Percentiles rank a stretch among this genome's conserved stretches.
These are phyloP conservation scores for Coemansia sp. DNA, from an alignment of 371 early-diverging fungal genomes.

Conservation along the genomic window DNA sequence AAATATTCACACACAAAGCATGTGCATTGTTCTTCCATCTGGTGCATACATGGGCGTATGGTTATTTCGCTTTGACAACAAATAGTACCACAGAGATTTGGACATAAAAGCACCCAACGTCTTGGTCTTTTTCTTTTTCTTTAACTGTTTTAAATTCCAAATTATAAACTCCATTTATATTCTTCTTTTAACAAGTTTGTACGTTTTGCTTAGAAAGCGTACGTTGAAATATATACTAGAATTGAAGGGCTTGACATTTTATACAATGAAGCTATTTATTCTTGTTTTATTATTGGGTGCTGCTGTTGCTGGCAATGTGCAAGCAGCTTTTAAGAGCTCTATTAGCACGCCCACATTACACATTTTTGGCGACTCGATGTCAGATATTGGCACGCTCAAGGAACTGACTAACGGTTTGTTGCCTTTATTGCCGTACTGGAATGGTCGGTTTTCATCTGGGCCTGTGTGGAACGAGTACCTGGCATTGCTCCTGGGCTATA, in stretches of 20 bases:
- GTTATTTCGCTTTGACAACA: too few relatives aligned
- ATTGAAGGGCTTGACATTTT: background rate
- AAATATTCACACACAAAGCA: conserved; percentile 10
- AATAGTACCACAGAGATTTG: too few relatives aligned
- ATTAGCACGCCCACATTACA: conserved; percentile 20
- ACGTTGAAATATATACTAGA: too few relatives aligned
- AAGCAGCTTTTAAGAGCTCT: conserved; percentile 3
- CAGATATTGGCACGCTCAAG: conserved; percentile 48
- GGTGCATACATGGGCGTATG: too few relatives aligned
- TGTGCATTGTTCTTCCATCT: background rate
- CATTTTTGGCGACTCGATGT: conserved; percentile 53
- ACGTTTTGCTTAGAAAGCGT: too few relatives aligned
- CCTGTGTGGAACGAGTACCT: conserved; percentile 56
- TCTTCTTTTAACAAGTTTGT: too few relatives aligned
- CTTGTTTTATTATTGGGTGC: background rate
- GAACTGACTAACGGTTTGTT: conserved; percentile 36
- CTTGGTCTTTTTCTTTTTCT: too few relatives aligned
- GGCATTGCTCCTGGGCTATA: conserved; percentile 12
- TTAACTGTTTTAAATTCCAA: too few relatives aligned
- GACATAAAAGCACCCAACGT: too few relatives aligned
- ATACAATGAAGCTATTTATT: conserved; percentile 19
- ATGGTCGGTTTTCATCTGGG: conserved; percentile 53
- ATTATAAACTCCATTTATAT: background rate
- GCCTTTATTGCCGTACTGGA: conserved; percentile 43
- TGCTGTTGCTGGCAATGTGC: conserved; percentile 4